Evolutionary conservation across 2,329 filamentous ascomycete genomes (phyloP).

Genomic region (Tolypocladium sp.): DNA sequence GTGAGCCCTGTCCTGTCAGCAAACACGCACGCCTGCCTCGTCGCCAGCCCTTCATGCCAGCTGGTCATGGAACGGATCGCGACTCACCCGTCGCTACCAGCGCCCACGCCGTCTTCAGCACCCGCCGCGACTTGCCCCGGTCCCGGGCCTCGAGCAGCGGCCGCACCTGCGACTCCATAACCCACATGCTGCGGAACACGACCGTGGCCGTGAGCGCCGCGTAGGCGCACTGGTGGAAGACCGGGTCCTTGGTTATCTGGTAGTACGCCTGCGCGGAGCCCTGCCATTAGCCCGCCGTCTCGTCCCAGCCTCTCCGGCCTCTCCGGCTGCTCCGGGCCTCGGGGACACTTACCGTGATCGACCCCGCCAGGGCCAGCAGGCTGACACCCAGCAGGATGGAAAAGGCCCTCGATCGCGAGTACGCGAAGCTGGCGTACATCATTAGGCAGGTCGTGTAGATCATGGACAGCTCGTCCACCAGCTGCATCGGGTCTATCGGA

Average conservation of each 20-base stretch:
- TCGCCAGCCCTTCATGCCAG: background rate
- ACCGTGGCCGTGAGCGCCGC: slow-evolving; percentile 62
- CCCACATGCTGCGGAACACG: slow-evolving; percentile 64
- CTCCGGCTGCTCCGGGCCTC: background rate
- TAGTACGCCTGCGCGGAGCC: slow-evolving; percentile 40
- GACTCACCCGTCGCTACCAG: slow-evolving; percentile 50
- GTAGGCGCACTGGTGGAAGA: slow-evolving; percentile 76
- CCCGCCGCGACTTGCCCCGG: slow-evolving; percentile 36
- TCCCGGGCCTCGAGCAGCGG: slow-evolving; percentile 36
- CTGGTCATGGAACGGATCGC: background rate
- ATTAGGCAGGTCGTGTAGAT: slow-evolving; percentile 51
- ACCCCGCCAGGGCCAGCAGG: slow-evolving; percentile 47
- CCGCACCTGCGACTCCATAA: slow-evolving; percentile 50
- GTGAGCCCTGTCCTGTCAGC: slow-evolving; percentile 27
- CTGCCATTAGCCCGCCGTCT: background rate
- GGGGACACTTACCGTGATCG: slow-evolving; percentile 59
- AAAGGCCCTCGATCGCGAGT: slow-evolving; percentile 44
- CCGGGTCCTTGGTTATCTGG: slow-evolving; percentile 70
- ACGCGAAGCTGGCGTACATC: slow-evolving; percentile 62
- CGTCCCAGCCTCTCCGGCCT: background rate
- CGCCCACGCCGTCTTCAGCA: slow-evolving; percentile 60
- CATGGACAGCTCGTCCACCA: slow-evolving; percentile 52
- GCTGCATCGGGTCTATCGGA: slow-evolving; percentile 45
- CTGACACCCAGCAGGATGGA: slow-evolving; percentile 46
- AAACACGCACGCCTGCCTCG: background rate